Evolutionary conservation across 2,329 filamentous ascomycete genomes (phyloP), one percentile per base, ranked within the genome.

Genomic region (Aspergillus hiratsukae): DNA sequence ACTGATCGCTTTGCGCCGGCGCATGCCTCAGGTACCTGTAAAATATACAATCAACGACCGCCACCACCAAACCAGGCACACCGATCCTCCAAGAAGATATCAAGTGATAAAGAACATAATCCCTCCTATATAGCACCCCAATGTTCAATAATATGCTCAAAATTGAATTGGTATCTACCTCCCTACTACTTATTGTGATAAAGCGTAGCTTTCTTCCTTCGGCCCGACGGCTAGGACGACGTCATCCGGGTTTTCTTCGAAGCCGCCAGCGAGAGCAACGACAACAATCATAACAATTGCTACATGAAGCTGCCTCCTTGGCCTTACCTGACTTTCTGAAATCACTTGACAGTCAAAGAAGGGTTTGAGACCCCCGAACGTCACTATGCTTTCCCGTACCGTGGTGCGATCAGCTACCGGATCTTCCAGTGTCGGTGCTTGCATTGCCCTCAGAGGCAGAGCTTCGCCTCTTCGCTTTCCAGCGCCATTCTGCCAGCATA

Each of bases 351-450:
- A 17, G 14, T 37, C 14, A 37, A 37, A 37, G 31, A 37, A 37
- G 31, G 31, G 31, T 14, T 7, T 3, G 43, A 27, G 21, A 23
- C 10, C 11, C 2, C n/a, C 43, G 11, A 46, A 40, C 23, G 17
- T 29, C 49, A 64, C 25, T 35, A 72, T 73, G 70, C 62, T 73
- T 40, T 69, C 68, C 17, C 65, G 65, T 43, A 61, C 62, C 48
- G 50, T 61, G 45, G 25, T 67, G 17, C 62, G 63, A 62, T 63
- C 66, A 29, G 62, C 62, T 17, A 46, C 62, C 6, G 56, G 58
- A 41, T 48, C 58, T 25, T 54, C 57, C 51, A 58, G 59, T 40
- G 52, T 48, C 57, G 59, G 53, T 40, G 53, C 52, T 25, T 29
- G 56, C 14, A 37, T 61, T 17, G 28, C 58, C 23, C n/a, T 62